phyloP scores from a whole-genome alignment of 2,329 filamentous ascomycete genomes.

The Arthrobotrys iridis region DNA sequence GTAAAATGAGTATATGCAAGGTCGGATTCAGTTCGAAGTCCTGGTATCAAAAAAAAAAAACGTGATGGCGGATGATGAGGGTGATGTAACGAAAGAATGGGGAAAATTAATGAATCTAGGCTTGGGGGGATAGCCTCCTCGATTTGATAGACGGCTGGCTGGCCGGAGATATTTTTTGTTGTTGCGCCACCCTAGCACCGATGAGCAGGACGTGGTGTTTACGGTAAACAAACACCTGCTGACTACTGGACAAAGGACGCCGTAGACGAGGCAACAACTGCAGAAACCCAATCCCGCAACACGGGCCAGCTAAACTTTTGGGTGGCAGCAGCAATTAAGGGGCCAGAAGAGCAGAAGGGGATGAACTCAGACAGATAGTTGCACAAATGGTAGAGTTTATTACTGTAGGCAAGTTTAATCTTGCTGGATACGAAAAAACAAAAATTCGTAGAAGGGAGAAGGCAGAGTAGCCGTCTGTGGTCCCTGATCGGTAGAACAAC shows the following conservation, averaged over 20 bases:
- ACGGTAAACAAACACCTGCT: slow-evolving; percentile 46
- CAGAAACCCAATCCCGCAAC: slow-evolving; percentile 1
- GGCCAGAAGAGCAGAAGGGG: not conserved
- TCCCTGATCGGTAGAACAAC: slow-evolving; percentile 61
- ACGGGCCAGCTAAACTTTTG: not conserved
- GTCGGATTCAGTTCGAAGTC: too few relatives aligned
- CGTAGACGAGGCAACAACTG: slow-evolving; percentile 51
- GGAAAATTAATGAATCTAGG: slow-evolving; percentile 4
- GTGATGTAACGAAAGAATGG: slow-evolving; percentile 4
- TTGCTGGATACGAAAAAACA: not conserved
- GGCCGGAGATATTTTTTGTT: slow-evolving; percentile 9
- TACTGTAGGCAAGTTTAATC: not conserved
- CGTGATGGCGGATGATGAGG: slow-evolving; percentile 1
- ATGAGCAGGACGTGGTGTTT: slow-evolving; percentile 24
- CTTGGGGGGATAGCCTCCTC: not conserved
- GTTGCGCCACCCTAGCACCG: slow-evolving; percentile 6
- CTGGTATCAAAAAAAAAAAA: slow-evolving; percentile 2
- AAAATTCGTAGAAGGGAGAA: not conserved
- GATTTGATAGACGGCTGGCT: not conserved
- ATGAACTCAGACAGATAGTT: not conserved
- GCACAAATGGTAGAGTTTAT: slow-evolving; percentile 8
- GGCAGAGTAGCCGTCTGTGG: not conserved
- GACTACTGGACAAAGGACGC: not conserved
- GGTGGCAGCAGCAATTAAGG: not conserved
- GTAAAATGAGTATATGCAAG: slow-evolving; percentile 2